phyloP scores from a whole-genome alignment of 2,329 filamentous ascomycete species.

The Verticillium dahliae region DNA sequence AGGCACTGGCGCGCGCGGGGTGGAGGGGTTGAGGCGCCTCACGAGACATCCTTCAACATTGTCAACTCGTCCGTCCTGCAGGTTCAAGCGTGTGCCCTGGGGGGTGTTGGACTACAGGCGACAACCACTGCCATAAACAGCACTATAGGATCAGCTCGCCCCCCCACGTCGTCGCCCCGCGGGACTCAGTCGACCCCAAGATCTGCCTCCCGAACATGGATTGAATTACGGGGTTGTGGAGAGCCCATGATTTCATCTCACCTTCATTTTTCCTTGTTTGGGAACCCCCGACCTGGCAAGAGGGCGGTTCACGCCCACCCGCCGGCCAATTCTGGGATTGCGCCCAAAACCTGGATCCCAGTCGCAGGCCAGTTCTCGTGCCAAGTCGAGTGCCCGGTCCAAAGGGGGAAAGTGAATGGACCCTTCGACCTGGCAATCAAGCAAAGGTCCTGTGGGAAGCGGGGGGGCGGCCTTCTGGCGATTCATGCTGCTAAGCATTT shows the following conservation, averaged over 20 bases:
- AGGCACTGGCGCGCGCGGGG: neutral
- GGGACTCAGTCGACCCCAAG: neutral
- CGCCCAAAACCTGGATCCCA: constrained; percentile 2
- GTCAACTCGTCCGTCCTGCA: neutral
- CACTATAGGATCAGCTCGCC: no score
- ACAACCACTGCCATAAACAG: no score
- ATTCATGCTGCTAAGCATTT: neutral
- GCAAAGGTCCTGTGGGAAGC: neutral
- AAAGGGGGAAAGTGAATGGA: neutral
- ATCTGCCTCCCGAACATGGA: neutral
- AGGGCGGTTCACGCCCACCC: neutral
- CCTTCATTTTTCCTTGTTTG: constrained; percentile 11
- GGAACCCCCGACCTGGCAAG: neutral
- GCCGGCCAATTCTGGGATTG: neutral
- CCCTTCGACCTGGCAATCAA: neutral
- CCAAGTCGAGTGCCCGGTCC: neutral
- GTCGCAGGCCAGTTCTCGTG: neutral
- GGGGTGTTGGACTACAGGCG: no score
- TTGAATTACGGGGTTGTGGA: constrained; percentile 13
- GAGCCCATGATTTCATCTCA: constrained; percentile 8
- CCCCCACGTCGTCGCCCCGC: neutral
- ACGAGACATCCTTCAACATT: neutral
- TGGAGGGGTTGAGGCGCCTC: neutral
- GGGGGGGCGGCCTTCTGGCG: neutral
- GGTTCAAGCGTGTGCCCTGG: neutral